These are phyloP conservation scores for Diplodia scrobiculata DNA, from an alignment of 2,329 filamentous ascomycete genomes.

Conservation along the genomic window DNA sequence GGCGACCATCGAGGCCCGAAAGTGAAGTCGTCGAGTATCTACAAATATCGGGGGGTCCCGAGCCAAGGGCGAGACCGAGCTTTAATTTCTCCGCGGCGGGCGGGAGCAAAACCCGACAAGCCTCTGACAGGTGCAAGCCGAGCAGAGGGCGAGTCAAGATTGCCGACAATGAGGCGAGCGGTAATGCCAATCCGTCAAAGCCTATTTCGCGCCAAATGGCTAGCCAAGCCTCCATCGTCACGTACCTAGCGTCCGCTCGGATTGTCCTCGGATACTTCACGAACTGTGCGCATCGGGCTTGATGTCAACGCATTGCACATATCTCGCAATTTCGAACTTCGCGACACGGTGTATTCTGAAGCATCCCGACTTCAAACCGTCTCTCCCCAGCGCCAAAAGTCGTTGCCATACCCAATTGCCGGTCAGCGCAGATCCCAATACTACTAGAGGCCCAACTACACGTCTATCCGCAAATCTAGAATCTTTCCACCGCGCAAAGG, in stretches of 20 bases:
- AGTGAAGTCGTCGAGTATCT: not conserved
- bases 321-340: too few relatives aligned
- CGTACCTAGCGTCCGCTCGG: not conserved
- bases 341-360: too few relatives aligned
- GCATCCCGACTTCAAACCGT: too few relatives aligned
- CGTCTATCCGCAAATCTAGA: not conserved
- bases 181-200: not conserved
- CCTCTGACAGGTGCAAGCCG: not conserved
- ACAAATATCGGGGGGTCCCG: not conserved
- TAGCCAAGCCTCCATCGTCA: not conserved
- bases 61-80: not conserved
- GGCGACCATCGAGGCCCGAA: not conserved
- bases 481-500: not conserved
- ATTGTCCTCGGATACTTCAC: not conserved
- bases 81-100: not conserved
- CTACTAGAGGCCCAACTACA: not conserved
- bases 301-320: not conserved
- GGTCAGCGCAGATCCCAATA: not conserved
- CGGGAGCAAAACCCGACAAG: not conserved
- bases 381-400: too few relatives aligned
- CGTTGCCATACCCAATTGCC: not conserved
- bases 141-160: not conserved
- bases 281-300: not conserved
- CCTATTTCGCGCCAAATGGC: not conserved
- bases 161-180: slow-evolving; percentile 2